Evolutionary conservation across 1,139 yeast species (phyloP), one percentile per base, ranked within the genome.

Genomic region (Geotrichum europaeum): DNA sequence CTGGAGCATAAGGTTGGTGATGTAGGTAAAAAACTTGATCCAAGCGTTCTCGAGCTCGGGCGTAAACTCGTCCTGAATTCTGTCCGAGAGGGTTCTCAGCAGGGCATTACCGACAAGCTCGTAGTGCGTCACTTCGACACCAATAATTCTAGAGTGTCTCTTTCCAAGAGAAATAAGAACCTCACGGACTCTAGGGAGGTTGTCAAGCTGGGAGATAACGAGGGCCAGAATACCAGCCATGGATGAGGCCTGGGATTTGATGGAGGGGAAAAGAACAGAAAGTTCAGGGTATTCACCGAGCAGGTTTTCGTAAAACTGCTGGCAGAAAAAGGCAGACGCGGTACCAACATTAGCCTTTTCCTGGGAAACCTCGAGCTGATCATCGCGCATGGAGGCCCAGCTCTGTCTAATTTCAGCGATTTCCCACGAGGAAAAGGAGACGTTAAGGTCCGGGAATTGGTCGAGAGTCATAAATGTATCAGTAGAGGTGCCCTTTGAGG

Each of bases 41-140:
- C 96, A 89, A 60, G 87, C 83, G 63, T 85, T 80, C 62, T 78
- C 82, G 49, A 81, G 72, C 63, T 80, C 83, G 15, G 80, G 69
- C 45, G 84, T 77, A 59, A 82, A 79, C 51, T 74, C 73, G 15
- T 74, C 73, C 7, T 82, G 81, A 58, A 80, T 86, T 67, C 96
- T 75, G 72, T 88, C 94, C 67, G 83, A 82, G 68, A 89, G 84
- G 0, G 96, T 89, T 66, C 82, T 82, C 62, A 89, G 78, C 59
- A 89, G 77, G 0, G 95, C 95, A 64, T 84, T 84, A 1, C 96
- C 96, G 86, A 89, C 86, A 54, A 86, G 74, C 71, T 87, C 89
- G 69, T 86, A 89, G 71, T 85, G 86, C 9, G 81, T 80, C 0
- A 89, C 84, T 65, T 86, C 91, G 56, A 88, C 86, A 15, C 89